These are phyloP conservation scores for Naganishia kalamii DNA, from an alignment of 768 basidiomycete genomes.

Conservation along the genomic window DNA sequence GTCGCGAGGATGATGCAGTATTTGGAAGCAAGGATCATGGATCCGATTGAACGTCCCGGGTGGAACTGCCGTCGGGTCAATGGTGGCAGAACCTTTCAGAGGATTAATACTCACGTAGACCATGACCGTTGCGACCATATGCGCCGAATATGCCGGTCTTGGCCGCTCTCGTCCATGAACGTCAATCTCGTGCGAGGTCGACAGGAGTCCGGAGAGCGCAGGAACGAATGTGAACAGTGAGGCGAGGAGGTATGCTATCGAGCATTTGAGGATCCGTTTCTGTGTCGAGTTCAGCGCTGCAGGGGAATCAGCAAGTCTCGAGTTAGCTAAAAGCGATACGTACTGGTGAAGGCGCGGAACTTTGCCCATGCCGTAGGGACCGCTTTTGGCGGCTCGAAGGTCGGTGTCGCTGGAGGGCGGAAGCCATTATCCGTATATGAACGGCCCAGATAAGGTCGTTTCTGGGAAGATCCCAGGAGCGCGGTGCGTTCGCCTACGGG, in stretches of 20 bases:
- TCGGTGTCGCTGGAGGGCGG: not conserved
- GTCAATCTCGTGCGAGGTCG: slow-evolving; percentile 53
- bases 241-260: slow-evolving; percentile 78
- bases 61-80: slow-evolving; percentile 61
- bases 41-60: slow-evolving; percentile 86
- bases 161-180: slow-evolving; percentile 37
- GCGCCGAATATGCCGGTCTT: slow-evolving; percentile 68
- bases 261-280: slow-evolving; percentile 72
- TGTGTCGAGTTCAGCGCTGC: not conserved
- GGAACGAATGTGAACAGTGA: slow-evolving; percentile 89
- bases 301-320: not conserved
- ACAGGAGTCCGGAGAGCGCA: slow-evolving; percentile 54
- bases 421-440: slow-evolving; percentile 7
- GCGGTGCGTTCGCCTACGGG: not conserved
- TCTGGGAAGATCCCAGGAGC: not conserved
- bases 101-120: slow-evolving; percentile 58
- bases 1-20: slow-evolving; percentile 59
- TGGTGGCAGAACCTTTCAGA: not conserved
- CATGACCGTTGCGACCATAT: slow-evolving; percentile 74
- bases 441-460: not conserved
- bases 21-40: slow-evolving; percentile 83
- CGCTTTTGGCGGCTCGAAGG: not conserved
- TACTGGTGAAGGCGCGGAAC: not conserved
- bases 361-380: not conserved
- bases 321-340: not conserved